Conservation (phyloP, 495 filamentous ascomycete genomes). For the Neurospora terricola region DNA sequence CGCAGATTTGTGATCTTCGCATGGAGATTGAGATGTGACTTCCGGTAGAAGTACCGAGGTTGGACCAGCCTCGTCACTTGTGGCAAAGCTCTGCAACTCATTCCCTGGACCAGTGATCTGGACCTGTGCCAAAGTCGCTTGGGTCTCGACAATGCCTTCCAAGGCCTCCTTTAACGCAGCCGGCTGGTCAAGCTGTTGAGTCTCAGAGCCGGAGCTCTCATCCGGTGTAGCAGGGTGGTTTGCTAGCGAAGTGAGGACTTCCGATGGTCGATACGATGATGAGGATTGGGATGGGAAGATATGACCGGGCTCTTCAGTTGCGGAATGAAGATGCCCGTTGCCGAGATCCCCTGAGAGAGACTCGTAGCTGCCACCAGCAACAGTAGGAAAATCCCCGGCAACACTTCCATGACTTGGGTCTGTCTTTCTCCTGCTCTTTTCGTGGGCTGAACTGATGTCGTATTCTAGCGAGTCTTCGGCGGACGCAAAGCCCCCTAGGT, state of each 20-base stretch:
- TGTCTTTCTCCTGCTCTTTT: background rate
- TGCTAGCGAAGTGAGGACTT: background rate
- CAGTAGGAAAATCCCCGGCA: background rate
- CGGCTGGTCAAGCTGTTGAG: background rate
- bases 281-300: background rate
- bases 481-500: background rate
- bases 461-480: background rate
- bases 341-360: background rate
- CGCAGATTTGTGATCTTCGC: background rate
- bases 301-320: background rate
- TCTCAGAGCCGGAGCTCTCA: background rate
- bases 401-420: background rate
- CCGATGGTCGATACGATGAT: background rate
- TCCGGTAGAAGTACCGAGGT: background rate
- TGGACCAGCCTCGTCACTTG: background rate
- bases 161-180: background rate
- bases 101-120: background rate
- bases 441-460: background rate
- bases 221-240: background rate
- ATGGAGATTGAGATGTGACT: background rate
- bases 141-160: background rate
- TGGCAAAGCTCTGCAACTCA: background rate
- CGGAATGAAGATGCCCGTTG: background rate
- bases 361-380: background rate
- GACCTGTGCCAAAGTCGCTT: background rate